A percentile compares a stretch with the other conserved stretches of the same genome.
These are phyloP conservation scores for Alternaria brassicae DNA, from an alignment of 2,329 filamentous ascomycete species.

Conservation along the genomic window DNA sequence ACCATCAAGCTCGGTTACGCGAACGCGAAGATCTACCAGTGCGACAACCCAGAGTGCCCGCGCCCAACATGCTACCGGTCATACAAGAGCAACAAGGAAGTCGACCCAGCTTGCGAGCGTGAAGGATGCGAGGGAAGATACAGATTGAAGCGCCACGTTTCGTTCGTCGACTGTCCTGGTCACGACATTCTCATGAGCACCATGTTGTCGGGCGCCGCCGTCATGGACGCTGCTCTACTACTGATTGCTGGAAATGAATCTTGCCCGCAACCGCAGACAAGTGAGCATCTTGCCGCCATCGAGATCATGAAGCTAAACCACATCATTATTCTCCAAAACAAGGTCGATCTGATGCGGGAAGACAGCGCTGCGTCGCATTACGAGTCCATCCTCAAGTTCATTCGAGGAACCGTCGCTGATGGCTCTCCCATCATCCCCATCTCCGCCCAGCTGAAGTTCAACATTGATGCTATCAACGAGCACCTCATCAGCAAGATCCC, in stretches of 20 bases:
- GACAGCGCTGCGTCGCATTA: conserved; percentile 93
- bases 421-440: conserved; percentile 96
- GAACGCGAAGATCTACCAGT: conserved; percentile 99
- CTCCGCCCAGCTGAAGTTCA: conserved; percentile 97
- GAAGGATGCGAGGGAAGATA: conserved; percentile 90
- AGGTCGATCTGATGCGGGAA: conserved; percentile 98
- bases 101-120: conserved; percentile 93
- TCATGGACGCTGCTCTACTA: conserved; percentile 98
- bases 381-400: conserved; percentile 97
- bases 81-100: conserved; percentile 99
- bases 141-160: conserved; percentile 70
- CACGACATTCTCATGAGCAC: conserved; percentile 99
- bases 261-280: conserved; percentile 97
- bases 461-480: conserved; percentile 98
- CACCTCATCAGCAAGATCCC: conserved; percentile 95
- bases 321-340: conserved; percentile 99
- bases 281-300: conserved; percentile 97
- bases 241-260: conserved; percentile 98
- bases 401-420: conserved; percentile 94
- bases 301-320: conserved; percentile 99
- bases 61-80: conserved; percentile 94
- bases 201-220: conserved; percentile 98
- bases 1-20: conserved; percentile 99
- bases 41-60: conserved; percentile 88
- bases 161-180: conserved; percentile 97